Percentiles rank a stretch among this genome's conserved stretches.
phyloP scores from a whole-genome alignment of 2,329 filamentous ascomycete genomes.

The Fusarium avenaceum region DNA sequence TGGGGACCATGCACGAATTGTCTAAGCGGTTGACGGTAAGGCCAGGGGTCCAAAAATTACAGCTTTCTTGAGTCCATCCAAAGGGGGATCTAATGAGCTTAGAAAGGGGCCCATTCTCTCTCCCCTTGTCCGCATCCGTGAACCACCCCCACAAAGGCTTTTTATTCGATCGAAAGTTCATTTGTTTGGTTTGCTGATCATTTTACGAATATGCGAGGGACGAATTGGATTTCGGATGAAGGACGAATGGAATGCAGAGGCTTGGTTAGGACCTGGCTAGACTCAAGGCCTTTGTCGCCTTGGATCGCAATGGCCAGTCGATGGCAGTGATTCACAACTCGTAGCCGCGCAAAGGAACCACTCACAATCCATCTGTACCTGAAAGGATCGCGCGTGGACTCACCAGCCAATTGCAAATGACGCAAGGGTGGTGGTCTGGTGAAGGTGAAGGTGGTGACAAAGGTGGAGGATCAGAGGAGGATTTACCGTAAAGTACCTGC shows the following conservation, averaged over 20 bases:
- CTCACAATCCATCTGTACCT: constrained; percentile 33
- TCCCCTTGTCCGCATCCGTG: constrained; percentile 32
- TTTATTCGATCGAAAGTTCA: background rate
- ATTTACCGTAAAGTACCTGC: constrained; percentile 36
- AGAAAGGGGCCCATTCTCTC: constrained; percentile 18
- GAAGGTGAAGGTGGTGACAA: constrained; percentile 39
- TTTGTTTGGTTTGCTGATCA: constrained; percentile 18
- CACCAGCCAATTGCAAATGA: constrained; percentile 29
- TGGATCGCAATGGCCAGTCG: constrained; percentile 22
- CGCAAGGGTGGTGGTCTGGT: constrained; percentile 22
- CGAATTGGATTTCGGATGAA: constrained; percentile 9
- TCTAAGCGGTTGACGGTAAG: constrained; percentile 29
- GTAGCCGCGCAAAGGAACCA: constrained; percentile 24
- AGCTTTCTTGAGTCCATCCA: constrained; percentile 4
- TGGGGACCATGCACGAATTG: constrained; percentile 41
- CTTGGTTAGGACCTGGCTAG: constrained; percentile 14
- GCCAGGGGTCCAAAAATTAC: constrained; percentile 36
- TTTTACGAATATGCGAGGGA: constrained; percentile 9
- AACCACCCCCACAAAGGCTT: constrained; percentile 27
- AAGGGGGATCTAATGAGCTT: background rate
- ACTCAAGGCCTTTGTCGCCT: constrained; percentile 8
- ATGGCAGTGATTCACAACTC: background rate
- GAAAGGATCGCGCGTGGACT: constrained; percentile 14
- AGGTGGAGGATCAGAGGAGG: constrained; percentile 15
- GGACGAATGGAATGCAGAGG: constrained; percentile 29